Percentiles rank a stretch among this genome's conserved stretches.
Conservation (phyloP, 495 filamentous ascomycete genomes). For the Tuber umbilicatum region DNA sequence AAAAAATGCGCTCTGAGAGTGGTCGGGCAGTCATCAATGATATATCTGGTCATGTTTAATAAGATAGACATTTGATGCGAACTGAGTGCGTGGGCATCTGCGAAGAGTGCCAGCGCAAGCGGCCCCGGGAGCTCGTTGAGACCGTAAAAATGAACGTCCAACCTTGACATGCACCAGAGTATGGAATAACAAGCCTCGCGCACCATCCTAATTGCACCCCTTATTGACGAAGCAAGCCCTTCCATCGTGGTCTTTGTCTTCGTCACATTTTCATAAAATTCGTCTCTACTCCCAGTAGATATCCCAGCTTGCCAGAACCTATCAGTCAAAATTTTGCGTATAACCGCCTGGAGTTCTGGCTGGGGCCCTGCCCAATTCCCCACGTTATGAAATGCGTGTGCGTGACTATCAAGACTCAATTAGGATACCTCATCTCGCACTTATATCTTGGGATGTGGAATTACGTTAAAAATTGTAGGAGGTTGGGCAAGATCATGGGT, state of each 20-base stretch:
- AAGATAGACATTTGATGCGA: constrained; percentile 88
- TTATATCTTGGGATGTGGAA: constrained; percentile 10
- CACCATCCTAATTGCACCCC: constrained; percentile 78
- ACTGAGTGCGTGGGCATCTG: constrained; percentile 75
- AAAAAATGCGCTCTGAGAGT: constrained; percentile 71
- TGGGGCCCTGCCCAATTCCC: constrained; percentile 75
- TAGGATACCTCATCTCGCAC: constrained; percentile 9
- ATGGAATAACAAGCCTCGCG: constrained; percentile 90
- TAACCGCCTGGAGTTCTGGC: constrained; percentile 65
- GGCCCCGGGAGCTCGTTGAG: constrained; percentile 76
- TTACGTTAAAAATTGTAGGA: constrained; percentile 78
- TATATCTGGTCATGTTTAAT: constrained; percentile 72
- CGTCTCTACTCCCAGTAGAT: constrained; percentile 84
- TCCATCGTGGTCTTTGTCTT: constrained; percentile 84
- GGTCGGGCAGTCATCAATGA: constrained; percentile 86
- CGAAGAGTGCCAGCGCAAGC: constrained; percentile 74
- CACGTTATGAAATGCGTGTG: constrained; percentile 89
- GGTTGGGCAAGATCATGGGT: constrained; percentile 72
- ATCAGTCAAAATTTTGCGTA: constrained; percentile 80
- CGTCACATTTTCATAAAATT: constrained; percentile 87
- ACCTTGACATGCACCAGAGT: constrained; percentile 81
- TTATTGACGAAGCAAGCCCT: constrained; percentile 85
- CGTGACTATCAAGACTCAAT: constrained; percentile 53
- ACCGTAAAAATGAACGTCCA: constrained; percentile 84
- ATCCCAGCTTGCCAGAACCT: constrained; percentile 99